These are phyloP conservation scores for Exophiala phaeomuriformis DNA, from an alignment of 2,329 filamentous ascomycete species.

Conservation along the genomic window DNA sequence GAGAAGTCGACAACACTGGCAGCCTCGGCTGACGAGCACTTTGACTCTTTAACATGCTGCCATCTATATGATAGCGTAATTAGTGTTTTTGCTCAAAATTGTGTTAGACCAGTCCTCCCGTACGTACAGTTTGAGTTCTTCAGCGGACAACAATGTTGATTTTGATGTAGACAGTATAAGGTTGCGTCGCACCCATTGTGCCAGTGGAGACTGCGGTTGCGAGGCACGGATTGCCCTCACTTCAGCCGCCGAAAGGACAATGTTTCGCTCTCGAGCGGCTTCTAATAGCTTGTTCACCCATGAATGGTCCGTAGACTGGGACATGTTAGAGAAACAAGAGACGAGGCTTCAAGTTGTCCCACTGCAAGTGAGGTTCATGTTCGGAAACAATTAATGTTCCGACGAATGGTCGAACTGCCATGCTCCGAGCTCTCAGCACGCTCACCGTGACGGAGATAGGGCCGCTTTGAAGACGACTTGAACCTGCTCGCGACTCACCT, in stretches of 20 bases:
- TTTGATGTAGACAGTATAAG: not conserved
- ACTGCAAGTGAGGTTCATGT: too few relatives aligned
- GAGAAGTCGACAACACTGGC: not conserved
- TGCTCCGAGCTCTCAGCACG: too few relatives aligned
- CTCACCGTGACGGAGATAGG: too few relatives aligned
- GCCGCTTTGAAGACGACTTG: too few relatives aligned
- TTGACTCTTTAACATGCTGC: not conserved
- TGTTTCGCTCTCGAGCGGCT: not conserved
- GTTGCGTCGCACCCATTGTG: not conserved
- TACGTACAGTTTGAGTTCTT: not conserved
- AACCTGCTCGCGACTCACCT: too few relatives aligned
- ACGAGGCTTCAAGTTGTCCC: too few relatives aligned
- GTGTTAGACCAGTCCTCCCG: not conserved
- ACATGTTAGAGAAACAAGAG: not conserved
- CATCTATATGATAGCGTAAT: not conserved
- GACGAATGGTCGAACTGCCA: too few relatives aligned
- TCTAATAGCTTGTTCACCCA: not conserved
- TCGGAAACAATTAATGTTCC: too few relatives aligned
- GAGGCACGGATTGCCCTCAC: not conserved
- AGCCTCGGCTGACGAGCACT: not conserved
- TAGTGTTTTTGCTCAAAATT: not conserved
- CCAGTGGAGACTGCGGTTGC: not conserved
- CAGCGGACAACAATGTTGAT: not conserved
- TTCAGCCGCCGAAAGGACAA: not conserved
- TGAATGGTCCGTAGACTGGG: constrained; percentile 1